A percentile compares a stretch with the other conserved stretches of the same genome.
phyloP scores from a whole-genome alignment of 1,139 yeast species.

The Kurtzmaniella quercitrusa region DNA sequence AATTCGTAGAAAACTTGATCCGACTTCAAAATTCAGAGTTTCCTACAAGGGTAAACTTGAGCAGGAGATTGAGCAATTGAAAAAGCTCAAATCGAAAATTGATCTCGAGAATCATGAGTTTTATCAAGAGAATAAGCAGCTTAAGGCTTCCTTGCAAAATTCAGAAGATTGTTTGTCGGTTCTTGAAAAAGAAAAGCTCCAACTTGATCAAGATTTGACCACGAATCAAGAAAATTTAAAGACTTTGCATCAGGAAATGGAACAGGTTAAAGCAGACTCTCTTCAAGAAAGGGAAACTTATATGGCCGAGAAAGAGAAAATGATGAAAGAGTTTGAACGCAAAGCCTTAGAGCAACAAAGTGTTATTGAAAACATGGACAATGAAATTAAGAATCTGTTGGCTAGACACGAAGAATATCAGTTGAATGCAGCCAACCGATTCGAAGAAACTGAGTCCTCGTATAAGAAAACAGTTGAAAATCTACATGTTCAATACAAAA shows the following conservation, averaged over 20 bases:
- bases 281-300: background rate
- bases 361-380: background rate
- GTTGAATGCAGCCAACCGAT: background rate
- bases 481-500: background rate
- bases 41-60: conserved; percentile 3
- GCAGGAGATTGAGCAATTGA: conserved; percentile 4
- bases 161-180: background rate
- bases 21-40: conserved; percentile 1
- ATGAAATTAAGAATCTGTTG: background rate
- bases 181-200: background rate
- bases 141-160: background rate
- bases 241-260: conserved; percentile 4
- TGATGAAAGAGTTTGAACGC: conserved; percentile 1
- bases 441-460: background rate
- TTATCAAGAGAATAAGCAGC: background rate
- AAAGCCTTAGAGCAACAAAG: background rate
- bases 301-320: conserved; percentile 3
- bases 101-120: conserved; percentile 5
- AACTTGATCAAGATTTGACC: background rate
- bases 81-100: conserved; percentile 5
- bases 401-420: background rate
- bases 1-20: background rate
- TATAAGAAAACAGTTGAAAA: background rate
- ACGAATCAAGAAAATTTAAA: conserved; percentile 5
- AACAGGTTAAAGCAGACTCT: background rate